Conservation (phyloP, 2,329 filamentous ascomycete species). For the Microsporum canis region DNA sequence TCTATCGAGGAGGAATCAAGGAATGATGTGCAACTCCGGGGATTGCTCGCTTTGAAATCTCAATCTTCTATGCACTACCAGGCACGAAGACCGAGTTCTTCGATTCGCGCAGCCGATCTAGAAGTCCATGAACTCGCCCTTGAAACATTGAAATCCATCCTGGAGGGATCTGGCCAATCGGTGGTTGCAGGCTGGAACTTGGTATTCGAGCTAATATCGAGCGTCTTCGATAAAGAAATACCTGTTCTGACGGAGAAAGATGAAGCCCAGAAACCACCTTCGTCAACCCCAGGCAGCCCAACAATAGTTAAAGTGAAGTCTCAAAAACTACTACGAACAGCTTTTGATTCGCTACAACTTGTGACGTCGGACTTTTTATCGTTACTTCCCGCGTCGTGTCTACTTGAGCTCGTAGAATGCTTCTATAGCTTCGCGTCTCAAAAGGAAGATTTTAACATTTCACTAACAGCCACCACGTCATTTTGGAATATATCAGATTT, state of each 20-base stretch:
- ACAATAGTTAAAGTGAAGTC: slow-evolving; percentile 36
- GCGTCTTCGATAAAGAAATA: slow-evolving; percentile 49
- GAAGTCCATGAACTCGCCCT: slow-evolving; percentile 72
- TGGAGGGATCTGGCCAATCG: slow-evolving; percentile 80
- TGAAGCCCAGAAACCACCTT: slow-evolving; percentile 13
- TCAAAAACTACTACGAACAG: slow-evolving; percentile 65
- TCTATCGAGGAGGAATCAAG: slow-evolving; percentile 36
- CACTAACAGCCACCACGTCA: slow-evolving; percentile 85
- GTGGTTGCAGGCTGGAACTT: slow-evolving; percentile 75
- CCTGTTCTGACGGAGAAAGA: background rate
- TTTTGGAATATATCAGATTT: slow-evolving; percentile 95
- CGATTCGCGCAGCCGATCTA: slow-evolving; percentile 53
- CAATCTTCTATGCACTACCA: slow-evolving; percentile 45
- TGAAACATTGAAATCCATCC: slow-evolving; percentile 66
- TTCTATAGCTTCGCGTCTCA: slow-evolving; percentile 84
- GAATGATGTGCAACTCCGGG: slow-evolving; percentile 56
- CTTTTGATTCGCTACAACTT: slow-evolving; percentile 81
- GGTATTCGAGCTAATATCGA: slow-evolving; percentile 73
- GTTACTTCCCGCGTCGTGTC: slow-evolving; percentile 59
- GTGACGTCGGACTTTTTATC: slow-evolving; percentile 90
- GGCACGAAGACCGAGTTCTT: slow-evolving; percentile 35
- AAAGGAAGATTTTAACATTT: slow-evolving; percentile 86
- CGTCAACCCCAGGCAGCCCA: slow-evolving; percentile 13
- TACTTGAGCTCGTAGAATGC: slow-evolving; percentile 69
- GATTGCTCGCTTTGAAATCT: slow-evolving; percentile 55